Conservation (phyloP, 352 stramenopile genomes). For the Pythium dissotocum region DNA sequence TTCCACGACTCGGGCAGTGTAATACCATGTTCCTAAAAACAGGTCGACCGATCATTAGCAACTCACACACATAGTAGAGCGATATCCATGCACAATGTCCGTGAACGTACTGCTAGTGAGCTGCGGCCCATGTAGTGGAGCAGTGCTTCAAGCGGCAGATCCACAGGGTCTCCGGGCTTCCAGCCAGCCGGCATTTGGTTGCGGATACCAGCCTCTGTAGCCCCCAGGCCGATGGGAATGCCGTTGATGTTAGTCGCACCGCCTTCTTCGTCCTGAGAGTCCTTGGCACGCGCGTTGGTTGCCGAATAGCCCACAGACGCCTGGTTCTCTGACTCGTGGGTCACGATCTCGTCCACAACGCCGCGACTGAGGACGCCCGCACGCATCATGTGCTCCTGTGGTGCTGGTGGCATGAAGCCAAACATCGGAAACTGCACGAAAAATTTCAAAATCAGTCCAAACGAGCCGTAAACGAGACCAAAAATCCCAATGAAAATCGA, state of each 20-base stretch:
- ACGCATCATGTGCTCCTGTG: slow-evolving; percentile 86
- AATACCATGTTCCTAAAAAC: slow-evolving; percentile 64
- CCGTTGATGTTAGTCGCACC: slow-evolving; percentile 47
- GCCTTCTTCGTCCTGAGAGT: slow-evolving; percentile 32
- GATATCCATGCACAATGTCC: background rate
- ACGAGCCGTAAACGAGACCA: background rate
- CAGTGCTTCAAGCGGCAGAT: slow-evolving; percentile 73
- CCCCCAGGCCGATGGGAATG: slow-evolving; percentile 67
- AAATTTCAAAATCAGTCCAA: background rate
- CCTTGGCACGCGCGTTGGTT: slow-evolving; percentile 18
- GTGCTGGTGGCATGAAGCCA: slow-evolving; percentile 83
- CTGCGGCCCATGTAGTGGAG: slow-evolving; percentile 79
- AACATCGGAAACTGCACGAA: slow-evolving; percentile 79
- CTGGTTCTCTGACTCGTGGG: slow-evolving; percentile 47
- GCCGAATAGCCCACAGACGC: slow-evolving; percentile 43
- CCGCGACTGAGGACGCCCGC: slow-evolving; percentile 78
- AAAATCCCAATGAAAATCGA: background rate
- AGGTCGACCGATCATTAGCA: background rate
- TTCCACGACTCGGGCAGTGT: slow-evolving; percentile 71
- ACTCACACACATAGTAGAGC: background rate
- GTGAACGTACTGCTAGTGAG: slow-evolving; percentile 57
- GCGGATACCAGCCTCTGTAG: slow-evolving; percentile 68
- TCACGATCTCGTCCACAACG: slow-evolving; percentile 80
- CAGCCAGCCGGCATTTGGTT: slow-evolving; percentile 79
- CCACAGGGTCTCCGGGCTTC: slow-evolving; percentile 79